Evolutionary conservation across 495 filamentous ascomycete species (phyloP).

Genomic region (Friedmanniomyces endolithicus): DNA sequence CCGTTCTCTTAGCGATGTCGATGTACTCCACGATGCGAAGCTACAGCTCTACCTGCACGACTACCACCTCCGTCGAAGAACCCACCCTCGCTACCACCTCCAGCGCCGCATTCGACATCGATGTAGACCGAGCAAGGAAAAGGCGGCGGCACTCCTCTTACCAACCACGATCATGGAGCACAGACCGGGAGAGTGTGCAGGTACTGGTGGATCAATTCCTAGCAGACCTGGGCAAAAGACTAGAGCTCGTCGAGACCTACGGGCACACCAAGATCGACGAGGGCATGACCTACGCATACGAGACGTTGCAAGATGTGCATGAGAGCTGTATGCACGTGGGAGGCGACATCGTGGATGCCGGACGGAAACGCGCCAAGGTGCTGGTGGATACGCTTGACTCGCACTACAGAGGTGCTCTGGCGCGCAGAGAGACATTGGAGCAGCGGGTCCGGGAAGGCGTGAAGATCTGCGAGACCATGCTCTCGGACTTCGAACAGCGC

Average conservation of each 20-base stretch:
- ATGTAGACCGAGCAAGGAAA: slow-evolving; percentile 12
- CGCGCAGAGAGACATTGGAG: slow-evolving; percentile 72
- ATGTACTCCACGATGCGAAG: slow-evolving; percentile 1
- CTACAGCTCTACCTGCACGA: slow-evolving; percentile 5
- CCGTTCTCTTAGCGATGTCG: background rate
- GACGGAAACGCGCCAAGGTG: slow-evolving; percentile 68
- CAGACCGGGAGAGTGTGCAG: slow-evolving; percentile 24
- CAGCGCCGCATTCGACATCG: slow-evolving; percentile 11
- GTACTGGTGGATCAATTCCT: slow-evolving; percentile 66
- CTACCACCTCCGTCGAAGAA: slow-evolving; percentile 16
- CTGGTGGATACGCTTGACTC: slow-evolving; percentile 90
- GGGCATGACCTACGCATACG: slow-evolving; percentile 67
- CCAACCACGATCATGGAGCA: slow-evolving; percentile 19
- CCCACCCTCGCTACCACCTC: slow-evolving; percentile 16
- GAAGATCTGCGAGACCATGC: slow-evolving; percentile 67
- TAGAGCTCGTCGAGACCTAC: slow-evolving; percentile 83
- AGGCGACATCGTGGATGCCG: slow-evolving; percentile 77
- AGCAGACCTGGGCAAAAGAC: slow-evolving; percentile 67
- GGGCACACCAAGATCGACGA: slow-evolving; percentile 72
- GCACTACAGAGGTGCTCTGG: slow-evolving; percentile 78
- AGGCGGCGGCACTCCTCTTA: slow-evolving; percentile 28
- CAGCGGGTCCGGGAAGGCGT: slow-evolving; percentile 84
- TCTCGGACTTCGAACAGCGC: slow-evolving; percentile 69
- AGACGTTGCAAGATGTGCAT: slow-evolving; percentile 74
- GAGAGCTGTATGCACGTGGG: slow-evolving; percentile 83